Conservation (phyloP, 345 rosid species). For the Dovyalis caffra region DNA sequence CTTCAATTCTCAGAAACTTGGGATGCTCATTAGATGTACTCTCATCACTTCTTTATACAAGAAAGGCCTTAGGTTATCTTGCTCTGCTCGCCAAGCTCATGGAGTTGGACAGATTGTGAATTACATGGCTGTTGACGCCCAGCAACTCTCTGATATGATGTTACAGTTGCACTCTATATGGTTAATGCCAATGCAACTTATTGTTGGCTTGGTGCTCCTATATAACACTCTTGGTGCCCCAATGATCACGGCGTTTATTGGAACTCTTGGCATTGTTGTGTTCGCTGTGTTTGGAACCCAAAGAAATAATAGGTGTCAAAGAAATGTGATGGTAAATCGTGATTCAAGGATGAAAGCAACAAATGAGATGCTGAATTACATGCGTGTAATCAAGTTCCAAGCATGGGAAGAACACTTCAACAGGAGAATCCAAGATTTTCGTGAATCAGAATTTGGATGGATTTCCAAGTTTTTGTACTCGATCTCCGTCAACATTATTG, state of each 20-base stretch:
- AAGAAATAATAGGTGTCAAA: slow-evolving; percentile 65
- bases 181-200: slow-evolving; percentile 81
- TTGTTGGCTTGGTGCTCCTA: slow-evolving; percentile 64
- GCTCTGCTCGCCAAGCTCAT: slow-evolving; percentile 87
- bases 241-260: slow-evolving; percentile 50
- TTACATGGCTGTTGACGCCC: slow-evolving; percentile 98
- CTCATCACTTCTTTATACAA: slow-evolving; percentile 78
- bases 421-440: slow-evolving; percentile 62
- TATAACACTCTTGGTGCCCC: slow-evolving; percentile 64
- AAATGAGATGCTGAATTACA: slow-evolving; percentile 85
- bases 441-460: slow-evolving; percentile 77
- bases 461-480: slow-evolving; percentile 81
- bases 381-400: slow-evolving; percentile 94
- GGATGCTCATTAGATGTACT: slow-evolving; percentile 83
- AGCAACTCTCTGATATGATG: slow-evolving; percentile 97
- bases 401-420: slow-evolving; percentile 96
- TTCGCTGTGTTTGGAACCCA: slow-evolving; percentile 52
- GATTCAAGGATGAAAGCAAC: slow-evolving; percentile 94
- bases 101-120: slow-evolving; percentile 97
- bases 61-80: slow-evolving; percentile 70
- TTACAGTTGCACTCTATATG: slow-evolving; percentile 87
- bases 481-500: slow-evolving; percentile 56
- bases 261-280: slow-evolving; percentile 45
- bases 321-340: slow-evolving; percentile 65
- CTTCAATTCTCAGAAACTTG: slow-evolving; percentile 88